Evolutionary conservation across 148 eudicot genomes (phyloP).

Genomic region (Rhododendron henanense): DNA sequence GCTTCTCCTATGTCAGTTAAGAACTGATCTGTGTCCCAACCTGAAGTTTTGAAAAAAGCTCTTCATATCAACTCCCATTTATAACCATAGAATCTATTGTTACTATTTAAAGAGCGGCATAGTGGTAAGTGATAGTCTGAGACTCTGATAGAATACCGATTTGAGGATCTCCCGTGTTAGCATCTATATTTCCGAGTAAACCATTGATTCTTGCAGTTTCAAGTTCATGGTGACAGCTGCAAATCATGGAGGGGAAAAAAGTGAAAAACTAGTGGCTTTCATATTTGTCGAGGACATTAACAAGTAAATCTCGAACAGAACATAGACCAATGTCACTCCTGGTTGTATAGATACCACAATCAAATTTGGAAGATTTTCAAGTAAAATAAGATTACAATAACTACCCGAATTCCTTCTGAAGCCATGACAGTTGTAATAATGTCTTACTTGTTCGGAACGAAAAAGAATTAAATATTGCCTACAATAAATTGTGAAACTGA

Average conservation of each 20-base stretch:
- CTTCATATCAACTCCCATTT: not conserved
- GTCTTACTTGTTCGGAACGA: not conserved
- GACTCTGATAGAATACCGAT: constrained; percentile 39
- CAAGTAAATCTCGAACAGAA: not conserved
- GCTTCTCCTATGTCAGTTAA: constrained; percentile 86
- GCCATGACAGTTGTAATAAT: not conserved
- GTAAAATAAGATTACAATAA: not conserved
- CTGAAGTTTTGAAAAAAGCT: constrained; percentile 34
- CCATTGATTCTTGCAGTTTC: constrained; percentile 98
- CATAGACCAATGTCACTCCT: not conserved
- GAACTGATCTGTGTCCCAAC: constrained; percentile 99
- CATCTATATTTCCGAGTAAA: constrained; percentile 91
- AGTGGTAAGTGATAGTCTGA: not conserved
- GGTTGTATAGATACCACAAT: not conserved
- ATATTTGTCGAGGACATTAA: not conserved
- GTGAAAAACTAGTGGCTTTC: not conserved
- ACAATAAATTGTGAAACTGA: not conserved
- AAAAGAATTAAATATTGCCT: not conserved
- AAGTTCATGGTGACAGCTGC: constrained; percentile 97
- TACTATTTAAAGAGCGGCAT: not conserved
- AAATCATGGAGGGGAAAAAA: not conserved
- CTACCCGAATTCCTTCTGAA: not conserved
- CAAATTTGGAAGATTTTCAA: not conserved
- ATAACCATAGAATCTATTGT: not conserved
- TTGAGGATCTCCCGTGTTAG: constrained; percentile 96